These are phyloP conservation scores for Neofusicoccum sp. DNA, from an alignment of 2,329 filamentous ascomycete species.

Conservation along the genomic window DNA sequence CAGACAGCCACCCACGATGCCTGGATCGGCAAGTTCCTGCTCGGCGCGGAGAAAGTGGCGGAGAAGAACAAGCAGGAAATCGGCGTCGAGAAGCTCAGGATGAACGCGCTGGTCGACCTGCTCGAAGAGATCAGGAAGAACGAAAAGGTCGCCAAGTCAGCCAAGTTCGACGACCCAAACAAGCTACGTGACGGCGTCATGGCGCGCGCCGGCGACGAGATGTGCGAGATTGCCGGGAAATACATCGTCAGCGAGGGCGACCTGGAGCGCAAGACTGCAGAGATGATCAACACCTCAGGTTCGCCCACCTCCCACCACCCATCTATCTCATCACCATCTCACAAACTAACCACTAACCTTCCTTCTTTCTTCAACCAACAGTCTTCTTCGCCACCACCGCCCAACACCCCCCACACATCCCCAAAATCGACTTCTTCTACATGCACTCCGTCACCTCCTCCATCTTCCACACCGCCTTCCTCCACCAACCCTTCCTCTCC, in stretches of 20 bases:
- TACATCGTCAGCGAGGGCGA: constrained; percentile 51
- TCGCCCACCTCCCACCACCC: constrained; percentile 21
- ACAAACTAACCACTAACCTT: not conserved
- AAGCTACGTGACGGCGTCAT: constrained; percentile 70
- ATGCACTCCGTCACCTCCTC: constrained; percentile 76
- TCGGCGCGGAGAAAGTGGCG: constrained; percentile 51
- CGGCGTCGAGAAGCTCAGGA: not conserved
- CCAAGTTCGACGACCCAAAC: constrained; percentile 55
- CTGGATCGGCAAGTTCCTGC: constrained; percentile 56
- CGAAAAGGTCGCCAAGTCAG: constrained; percentile 55
- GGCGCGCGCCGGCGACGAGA: constrained; percentile 60
- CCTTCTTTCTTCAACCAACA: constrained; percentile 19
- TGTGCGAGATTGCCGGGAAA: constrained; percentile 59
- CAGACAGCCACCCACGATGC: constrained; percentile 69
- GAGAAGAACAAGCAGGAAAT: constrained; percentile 34
- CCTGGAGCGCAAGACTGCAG: constrained; percentile 56
- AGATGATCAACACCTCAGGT: constrained; percentile 69
- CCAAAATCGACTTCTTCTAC: constrained; percentile 79
- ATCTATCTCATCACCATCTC: not conserved
- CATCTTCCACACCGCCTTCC: constrained; percentile 69
- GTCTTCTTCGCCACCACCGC: constrained; percentile 61
- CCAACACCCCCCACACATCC: constrained; percentile 60
- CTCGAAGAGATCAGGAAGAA: constrained; percentile 59
- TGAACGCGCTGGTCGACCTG: constrained; percentile 55
- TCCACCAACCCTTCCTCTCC: constrained; percentile 59